phyloP scores from a whole-genome alignment of 1,139 yeast genomes.

The Blastobotrys petasosporus region DNA sequence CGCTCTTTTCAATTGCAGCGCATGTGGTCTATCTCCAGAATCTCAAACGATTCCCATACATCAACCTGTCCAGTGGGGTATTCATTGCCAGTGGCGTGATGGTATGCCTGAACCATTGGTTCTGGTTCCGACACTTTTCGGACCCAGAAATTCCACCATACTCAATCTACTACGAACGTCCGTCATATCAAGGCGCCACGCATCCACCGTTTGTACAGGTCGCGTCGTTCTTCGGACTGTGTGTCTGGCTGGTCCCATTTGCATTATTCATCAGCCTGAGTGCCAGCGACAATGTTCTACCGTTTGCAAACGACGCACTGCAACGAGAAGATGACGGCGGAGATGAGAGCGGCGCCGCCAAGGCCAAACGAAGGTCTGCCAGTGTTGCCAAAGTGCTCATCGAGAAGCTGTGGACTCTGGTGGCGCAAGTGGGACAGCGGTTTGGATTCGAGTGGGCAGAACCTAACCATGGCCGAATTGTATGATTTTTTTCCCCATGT shows the following conservation, averaged over 20 bases:
- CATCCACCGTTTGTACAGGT: slow-evolving; percentile 83
- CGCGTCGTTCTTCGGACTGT: slow-evolving; percentile 87
- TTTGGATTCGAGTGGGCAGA: slow-evolving; percentile 58
- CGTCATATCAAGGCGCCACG: slow-evolving; percentile 43
- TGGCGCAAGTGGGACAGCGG: slow-evolving; percentile 45
- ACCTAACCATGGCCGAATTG: slow-evolving; percentile 31
- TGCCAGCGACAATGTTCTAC: slow-evolving; percentile 86
- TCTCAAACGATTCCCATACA: slow-evolving; percentile 75
- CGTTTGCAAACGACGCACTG: slow-evolving; percentile 34
- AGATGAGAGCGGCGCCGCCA: slow-evolving; percentile 30
- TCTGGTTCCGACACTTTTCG: slow-evolving; percentile 87
- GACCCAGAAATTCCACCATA: slow-evolving; percentile 52
- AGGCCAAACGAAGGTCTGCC: slow-evolving; percentile 37
- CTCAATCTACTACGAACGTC: slow-evolving; percentile 27
- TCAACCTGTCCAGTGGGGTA: slow-evolving; percentile 59
- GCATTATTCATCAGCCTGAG: slow-evolving; percentile 85
- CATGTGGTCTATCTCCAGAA: slow-evolving; percentile 72
- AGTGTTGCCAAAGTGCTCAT: slow-evolving; percentile 64
- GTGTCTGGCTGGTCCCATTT: slow-evolving; percentile 93
- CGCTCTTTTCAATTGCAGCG: slow-evolving; percentile 60
- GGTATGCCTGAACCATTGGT: slow-evolving; percentile 73
- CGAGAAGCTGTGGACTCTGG: slow-evolving; percentile 45
- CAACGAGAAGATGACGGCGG: slow-evolving; percentile 15
- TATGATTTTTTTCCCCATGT: slow-evolving; percentile 2
- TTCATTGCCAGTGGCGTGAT: slow-evolving; percentile 67